phyloP scores from a whole-genome alignment of 2,329 filamentous ascomycete species.

The Aureobasidium vineae region DNA sequence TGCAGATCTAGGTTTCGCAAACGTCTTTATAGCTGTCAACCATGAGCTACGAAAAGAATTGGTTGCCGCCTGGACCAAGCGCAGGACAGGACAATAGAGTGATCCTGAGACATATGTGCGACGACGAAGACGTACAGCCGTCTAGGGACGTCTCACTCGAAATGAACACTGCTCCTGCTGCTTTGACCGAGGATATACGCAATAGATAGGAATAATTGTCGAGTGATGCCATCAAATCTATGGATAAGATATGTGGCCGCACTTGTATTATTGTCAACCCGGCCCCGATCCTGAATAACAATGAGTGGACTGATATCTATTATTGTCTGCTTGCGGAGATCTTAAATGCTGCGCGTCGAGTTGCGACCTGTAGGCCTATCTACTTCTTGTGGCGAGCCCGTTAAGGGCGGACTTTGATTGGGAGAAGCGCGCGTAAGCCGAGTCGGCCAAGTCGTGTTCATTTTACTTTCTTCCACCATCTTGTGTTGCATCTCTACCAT shows the following conservation, averaged over 20 bases:
- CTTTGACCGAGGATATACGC: constrained; percentile 1
- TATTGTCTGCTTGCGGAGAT: constrained; percentile 9
- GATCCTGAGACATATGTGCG: background rate
- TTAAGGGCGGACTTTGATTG: constrained; percentile 1
- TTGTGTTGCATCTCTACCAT: constrained; percentile 9
- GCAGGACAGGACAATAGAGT: constrained; percentile 8
- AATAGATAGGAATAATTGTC: constrained; percentile 1
- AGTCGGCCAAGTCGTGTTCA: constrained; percentile 6
- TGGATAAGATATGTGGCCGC: background rate
- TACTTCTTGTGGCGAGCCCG: constrained; percentile 7
- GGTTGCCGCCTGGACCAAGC: constrained; percentile 4
- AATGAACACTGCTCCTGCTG: background rate
- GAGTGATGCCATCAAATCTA: constrained; percentile 1
- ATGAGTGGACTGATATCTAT: constrained; percentile 9
- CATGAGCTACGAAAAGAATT: constrained; percentile 3
- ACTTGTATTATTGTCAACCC: constrained; percentile 4
- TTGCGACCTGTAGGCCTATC: constrained; percentile 4
- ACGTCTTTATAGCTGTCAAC: constrained; percentile 5
- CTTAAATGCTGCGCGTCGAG: constrained; percentile 14
- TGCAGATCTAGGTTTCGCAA: constrained; percentile 14
- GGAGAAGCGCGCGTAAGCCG: constrained; percentile 10
- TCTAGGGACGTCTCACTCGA: constrained; percentile 1
- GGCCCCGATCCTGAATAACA: constrained; percentile 12
- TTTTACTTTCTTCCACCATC: constrained; percentile 12
- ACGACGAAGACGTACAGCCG: background rate